Evolutionary conservation across 805 yeast genomes (phyloP), one percentile per base, ranked within the genome.

Genomic region (Candida boleticola): DNA sequence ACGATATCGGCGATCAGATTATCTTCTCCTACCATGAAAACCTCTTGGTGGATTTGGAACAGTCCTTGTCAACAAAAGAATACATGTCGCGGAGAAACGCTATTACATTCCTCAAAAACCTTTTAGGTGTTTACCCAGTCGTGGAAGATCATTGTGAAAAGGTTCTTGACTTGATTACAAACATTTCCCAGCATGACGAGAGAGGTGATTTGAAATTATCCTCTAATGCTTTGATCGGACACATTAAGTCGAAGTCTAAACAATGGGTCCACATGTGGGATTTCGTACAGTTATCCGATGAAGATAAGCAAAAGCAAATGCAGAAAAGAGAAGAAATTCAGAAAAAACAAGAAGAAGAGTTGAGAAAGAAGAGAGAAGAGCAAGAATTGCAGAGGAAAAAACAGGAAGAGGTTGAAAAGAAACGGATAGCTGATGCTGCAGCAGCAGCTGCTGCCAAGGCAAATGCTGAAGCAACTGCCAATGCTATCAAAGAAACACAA

Each of bases 171-270:
- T 60, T 70, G 9, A 64, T 90, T 26, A 71, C 77, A 23, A 50
- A 54, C 1, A 76, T 85, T 17, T 54, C 77, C 5, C 47, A 58
- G 3, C 54, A 58, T 0, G 97, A 90, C 48, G 56, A 64, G 3
- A 75, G 97, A 48, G 90, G 86, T 41, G 98, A 90, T 61, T 73
- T 90, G 52, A 85, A 79, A 53, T 66, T 90, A 27, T 83, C 96
- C 1, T 80, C 89, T 0, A 79, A 73, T 58, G 90, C 93, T 1
- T 68, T 85, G 40, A 64, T 77, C 39, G 90, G 89, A 0, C 82
- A 82, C 46, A 61, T 85, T 19, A 77, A 74, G 43, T 77, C 87
- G 0, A 68, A 80, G 34, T 60, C 76, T 17, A 70, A 66, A 29
- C 61, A 64, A 0, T 76, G 85, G 74, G 63, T 79, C 2, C 73